Evolutionary conservation across 2,329 filamentous ascomycete genomes (phyloP), one percentile per base, ranked within the genome.

Genomic region (Xylariaceae sp.): DNA sequence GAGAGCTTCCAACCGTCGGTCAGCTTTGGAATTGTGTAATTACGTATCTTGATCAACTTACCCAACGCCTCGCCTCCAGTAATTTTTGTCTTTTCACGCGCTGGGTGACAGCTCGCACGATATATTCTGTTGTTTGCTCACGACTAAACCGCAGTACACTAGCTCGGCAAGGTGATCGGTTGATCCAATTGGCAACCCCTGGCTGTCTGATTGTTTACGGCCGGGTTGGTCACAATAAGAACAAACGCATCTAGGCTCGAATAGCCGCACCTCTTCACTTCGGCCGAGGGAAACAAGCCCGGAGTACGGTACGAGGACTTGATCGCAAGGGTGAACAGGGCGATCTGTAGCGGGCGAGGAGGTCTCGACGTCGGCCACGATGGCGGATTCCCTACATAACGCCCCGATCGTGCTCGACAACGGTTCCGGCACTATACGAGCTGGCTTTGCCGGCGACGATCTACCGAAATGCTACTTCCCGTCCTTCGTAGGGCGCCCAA

Each of bases 351-450:
- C 34, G 52, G 56, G 49, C 54, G 51, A 55, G 50, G 49, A 59
- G 39, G 55, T 40, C 40, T 53, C 51, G 40, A 47, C 54, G 46
- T 55, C 50, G 50, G 48, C 59, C 56, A 66, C 61, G 49, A 83
- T 84, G 80, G 73, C 79, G 58, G 80, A 84, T 61, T 77, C 77
- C 53, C 84, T 97, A 52, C 94, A 96, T 79, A 99, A 99, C 80
- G 92, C 91, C 63, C 92, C 94, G 55, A 96, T 99, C 72, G 94
- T 99, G 70, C 88, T 99, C 68, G 94, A 99, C 82, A 99, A 99
- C 76, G 94, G 94, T 67, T 96, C 92, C 63, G 94, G 94, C 61
- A 99, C 94, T 4, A 97, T 99, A 70, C 85, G 95, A 70, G 94
- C 94, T 51, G 94, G 94, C 19, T 99, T 97, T 70, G 94, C 94